phyloP scores from a whole-genome alignment of 495 filamentous ascomycete genomes.

The Rusavskia elegans region DNA sequence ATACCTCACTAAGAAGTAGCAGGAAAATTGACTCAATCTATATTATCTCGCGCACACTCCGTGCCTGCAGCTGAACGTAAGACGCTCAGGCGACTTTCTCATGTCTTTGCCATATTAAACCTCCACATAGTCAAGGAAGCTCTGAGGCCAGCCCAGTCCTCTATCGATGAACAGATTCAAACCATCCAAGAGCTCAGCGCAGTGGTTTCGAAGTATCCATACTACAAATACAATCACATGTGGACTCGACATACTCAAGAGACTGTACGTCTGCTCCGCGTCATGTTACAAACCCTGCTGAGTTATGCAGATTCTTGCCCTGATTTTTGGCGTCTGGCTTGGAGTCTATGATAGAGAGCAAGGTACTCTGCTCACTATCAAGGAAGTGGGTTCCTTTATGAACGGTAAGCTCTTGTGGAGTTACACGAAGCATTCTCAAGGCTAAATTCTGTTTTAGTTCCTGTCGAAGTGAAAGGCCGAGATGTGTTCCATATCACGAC shows the following conservation, averaged over 20 bases:
- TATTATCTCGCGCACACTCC: slow-evolving; percentile 78
- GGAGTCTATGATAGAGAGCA: slow-evolving; percentile 34
- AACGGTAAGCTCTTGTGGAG: slow-evolving; percentile 34
- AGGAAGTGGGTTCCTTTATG: slow-evolving; percentile 66
- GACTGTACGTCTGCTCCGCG: slow-evolving; percentile 29
- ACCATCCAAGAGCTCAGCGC: slow-evolving; percentile 43
- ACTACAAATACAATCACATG: slow-evolving; percentile 85
- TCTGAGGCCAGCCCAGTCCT: slow-evolving; percentile 34
- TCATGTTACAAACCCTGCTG: background rate
- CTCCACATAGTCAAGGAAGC: slow-evolving; percentile 17
- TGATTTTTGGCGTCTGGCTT: slow-evolving; percentile 65
- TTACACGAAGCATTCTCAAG: background rate
- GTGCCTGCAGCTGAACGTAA: slow-evolving; percentile 63
- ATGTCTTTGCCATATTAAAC: background rate
- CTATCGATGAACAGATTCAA: slow-evolving; percentile 39
- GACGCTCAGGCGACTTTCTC: slow-evolving; percentile 12
- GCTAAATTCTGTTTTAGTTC: slow-evolving; percentile 39
- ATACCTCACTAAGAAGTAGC: background rate
- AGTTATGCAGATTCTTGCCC: slow-evolving; percentile 35
- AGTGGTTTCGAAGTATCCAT: slow-evolving; percentile 69
- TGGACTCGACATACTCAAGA: slow-evolving; percentile 83
- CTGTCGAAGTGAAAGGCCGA: slow-evolving; percentile 76
- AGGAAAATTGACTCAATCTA: slow-evolving; percentile 55
- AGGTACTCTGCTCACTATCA: slow-evolving; percentile 60
- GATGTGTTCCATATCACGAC: slow-evolving; percentile 92